phyloP scores from a whole-genome alignment of 768 basidiomycete species.

The Lyophyllum decastes region DNA sequence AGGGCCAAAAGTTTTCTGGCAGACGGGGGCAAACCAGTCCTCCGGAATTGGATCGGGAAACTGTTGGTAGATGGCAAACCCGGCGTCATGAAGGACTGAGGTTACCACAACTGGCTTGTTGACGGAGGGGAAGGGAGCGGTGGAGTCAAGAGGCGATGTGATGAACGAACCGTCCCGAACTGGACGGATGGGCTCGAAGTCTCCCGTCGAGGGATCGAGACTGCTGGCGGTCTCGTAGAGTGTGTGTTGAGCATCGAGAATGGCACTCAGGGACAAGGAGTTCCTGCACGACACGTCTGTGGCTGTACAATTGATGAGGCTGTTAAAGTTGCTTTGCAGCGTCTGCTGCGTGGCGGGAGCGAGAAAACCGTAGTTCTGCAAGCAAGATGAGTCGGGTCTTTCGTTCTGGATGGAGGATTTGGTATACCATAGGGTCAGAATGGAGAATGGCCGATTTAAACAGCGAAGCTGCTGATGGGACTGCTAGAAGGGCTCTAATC shows the following conservation, averaged over 20 bases:
- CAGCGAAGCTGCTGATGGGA: constrained; percentile 66
- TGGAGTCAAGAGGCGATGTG: constrained; percentile 64
- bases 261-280: constrained; percentile 44
- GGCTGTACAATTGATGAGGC: constrained; percentile 44
- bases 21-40: constrained; percentile 36
- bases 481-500: constrained; percentile 75
- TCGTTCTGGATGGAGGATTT: background rate
- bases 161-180: constrained; percentile 70
- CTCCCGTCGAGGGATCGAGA: constrained; percentile 56
- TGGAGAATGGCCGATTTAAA: constrained; percentile 83
- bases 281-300: constrained; percentile 52
- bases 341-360: constrained; percentile 50
- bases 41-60: constrained; percentile 41
- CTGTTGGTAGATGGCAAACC: constrained; percentile 51
- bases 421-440: constrained; percentile 80
- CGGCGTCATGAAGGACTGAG: constrained; percentile 74
- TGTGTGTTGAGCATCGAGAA: constrained; percentile 55
- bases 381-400: constrained; percentile 4
- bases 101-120: constrained; percentile 72
- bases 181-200: constrained; percentile 62
- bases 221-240: constrained; percentile 41
- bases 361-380: constrained; percentile 74
- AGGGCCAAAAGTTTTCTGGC: constrained; percentile 47
- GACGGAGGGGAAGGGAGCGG: constrained; percentile 57
- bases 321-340: constrained; percentile 55